Base-by-base conservation (phyloP, 2,329 filamentous ascomycete genomes). In the Arthrobotrys sinensis region DNA sequence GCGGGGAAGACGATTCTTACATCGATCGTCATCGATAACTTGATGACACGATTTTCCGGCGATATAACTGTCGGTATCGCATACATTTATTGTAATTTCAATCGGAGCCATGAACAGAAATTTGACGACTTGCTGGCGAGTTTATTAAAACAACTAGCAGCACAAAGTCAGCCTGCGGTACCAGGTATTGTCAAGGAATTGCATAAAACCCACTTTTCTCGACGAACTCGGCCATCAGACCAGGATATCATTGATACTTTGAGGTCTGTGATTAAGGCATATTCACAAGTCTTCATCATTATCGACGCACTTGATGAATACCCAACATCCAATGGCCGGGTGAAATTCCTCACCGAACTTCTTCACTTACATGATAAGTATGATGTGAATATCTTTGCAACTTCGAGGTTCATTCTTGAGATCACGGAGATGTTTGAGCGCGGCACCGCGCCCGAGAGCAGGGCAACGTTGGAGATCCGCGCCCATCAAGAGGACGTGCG, bases 1-100 rank as follows among this genome's bases (percentile, higher is more conserved):
- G 85, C 86, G 0, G 86, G 87, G 0, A 88, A 88, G 80, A 88
- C 86, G 0, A 86, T 87, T 2, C 65, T 86, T 0, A 81, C 85
- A 0, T 84, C 86, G 0, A 83, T 85, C 5, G 83, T 86, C 0
- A 78, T 88, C 0, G 83, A 88, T 1, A 11, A 87, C 21, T 81
- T 88, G 0, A 12, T 11, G 3, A 68, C 32, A 16, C 46, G 5
- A 14, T 57, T 32, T 45, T 36, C 3, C n/a, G n/a, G n/a, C n/a
- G n/a, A n/a, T n/a, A n/a, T n/a, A n/a, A n/a, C n/a, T n/a, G n/a
- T 53, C 11, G 84, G 84, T 0, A 82, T 88, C 16, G 85, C 84
- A 0, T 88, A 85, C 24, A 14, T 88, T 0, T 89, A 87, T 63
- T 87, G 84, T 81, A 85, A 86, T 68, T 87, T 85, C 76, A 81